phyloP scores from a whole-genome alignment of 208 protist genomes.

The Trypanosoma mega region DNA sequence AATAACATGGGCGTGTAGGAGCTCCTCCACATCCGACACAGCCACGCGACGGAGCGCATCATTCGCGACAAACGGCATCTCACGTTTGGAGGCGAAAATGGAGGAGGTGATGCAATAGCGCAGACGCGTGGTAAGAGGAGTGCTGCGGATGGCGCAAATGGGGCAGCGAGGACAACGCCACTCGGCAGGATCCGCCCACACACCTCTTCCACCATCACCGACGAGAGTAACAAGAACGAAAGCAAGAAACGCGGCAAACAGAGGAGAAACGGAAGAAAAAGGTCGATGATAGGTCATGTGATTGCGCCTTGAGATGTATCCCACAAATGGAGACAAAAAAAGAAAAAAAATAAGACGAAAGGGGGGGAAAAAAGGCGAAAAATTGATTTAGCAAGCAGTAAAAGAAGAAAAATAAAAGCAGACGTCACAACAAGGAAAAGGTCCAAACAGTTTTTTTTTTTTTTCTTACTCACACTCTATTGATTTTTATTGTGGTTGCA shows the following conservation, averaged over 20 bases:
- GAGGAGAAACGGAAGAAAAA: neutral
- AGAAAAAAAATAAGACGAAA: constrained; percentile 7
- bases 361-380: neutral
- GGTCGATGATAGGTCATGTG: no score
- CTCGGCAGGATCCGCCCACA: neutral
- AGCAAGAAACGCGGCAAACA: neutral
- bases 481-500: no score
- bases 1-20: constrained; percentile 44
- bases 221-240: neutral
- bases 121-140: constrained; percentile 23
- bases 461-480: no score
- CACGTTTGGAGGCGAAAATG: constrained; percentile 15
- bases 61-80: constrained; percentile 58
- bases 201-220: neutral
- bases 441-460: no score
- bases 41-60: constrained; percentile 34
- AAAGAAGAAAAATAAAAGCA: constrained; percentile 7
- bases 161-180: constrained; percentile 42
- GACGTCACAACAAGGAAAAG: neutral
- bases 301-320: no score
- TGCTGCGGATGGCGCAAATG: constrained; percentile 32
- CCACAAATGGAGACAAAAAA: constrained; percentile 5
- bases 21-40: constrained; percentile 39
- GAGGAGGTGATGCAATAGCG: constrained; percentile 39
- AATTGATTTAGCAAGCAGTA: neutral